Base-by-base conservation (phyloP, 2,329 filamentous ascomycete species). In the Hymenoscyphus fructigenus region DNA sequence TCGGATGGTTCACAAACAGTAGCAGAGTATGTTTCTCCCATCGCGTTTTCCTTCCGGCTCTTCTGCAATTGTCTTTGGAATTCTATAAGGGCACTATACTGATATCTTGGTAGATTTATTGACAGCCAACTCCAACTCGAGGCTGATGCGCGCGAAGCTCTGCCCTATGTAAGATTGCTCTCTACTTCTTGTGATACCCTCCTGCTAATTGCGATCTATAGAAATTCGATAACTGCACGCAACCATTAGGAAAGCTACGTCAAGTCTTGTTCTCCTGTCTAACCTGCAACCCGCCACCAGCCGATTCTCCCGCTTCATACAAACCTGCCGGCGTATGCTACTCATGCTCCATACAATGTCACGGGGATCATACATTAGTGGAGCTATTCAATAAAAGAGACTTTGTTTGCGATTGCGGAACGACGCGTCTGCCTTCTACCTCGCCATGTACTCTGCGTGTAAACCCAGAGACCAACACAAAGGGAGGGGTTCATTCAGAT, bases 331-430 rank as follows among this genome's bases (percentile, higher is more conserved):
- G 91, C 29, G 87, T 99, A 64, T 99, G 95, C 82, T 99, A 99
- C 74, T 91, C 93, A 26, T 99, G 95, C 80, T 97, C 94, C 6
- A 92, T 99, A 65, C 91, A 94, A 72, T 99, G 95, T 76, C 95
- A 99, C 74, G 94, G 95, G 70, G 93, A 98, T 74, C 95, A 99
- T 76, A 91, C 85, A 1, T 87, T 99, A 29, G 95, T 98, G 59
- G 95, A 99, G 79, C 90, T 99, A 23, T 99, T 99, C 80, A 90
- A 87, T 75, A 98, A 97, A 81, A 89, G 96, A 74, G 89, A 97
- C 78, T 98, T 99, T 74, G 91, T 91, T 50, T 99, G 95, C 79
- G 95, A 99, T 77, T 99, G 95, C 74, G 95, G 95, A 29, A 97
- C 93, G 0, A 92, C 89, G 56, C 88, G 94, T 60, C 83, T 96